These are phyloP conservation scores for Cenchrus fungigraminus DNA, from an alignment of 176 grass and related monocot genomes.

Conservation along the genomic window DNA sequence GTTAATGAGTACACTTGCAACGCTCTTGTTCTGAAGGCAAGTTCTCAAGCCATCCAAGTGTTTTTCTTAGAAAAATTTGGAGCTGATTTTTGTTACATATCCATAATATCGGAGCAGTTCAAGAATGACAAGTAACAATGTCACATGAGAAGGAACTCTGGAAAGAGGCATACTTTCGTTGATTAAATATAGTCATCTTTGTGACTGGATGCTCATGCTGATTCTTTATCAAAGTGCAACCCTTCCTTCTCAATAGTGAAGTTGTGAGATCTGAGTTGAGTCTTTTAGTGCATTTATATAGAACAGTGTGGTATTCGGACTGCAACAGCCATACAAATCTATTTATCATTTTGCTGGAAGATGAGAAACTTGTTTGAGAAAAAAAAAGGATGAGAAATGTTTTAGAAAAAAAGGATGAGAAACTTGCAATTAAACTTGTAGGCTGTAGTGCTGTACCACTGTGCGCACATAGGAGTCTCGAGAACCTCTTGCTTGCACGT, in stretches of 20 bases:
- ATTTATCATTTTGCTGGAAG: slow-evolving; percentile 15
- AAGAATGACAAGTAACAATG: slow-evolving; percentile 22
- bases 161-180: slow-evolving; percentile 28
- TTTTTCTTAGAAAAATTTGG: not conserved
- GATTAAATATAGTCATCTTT: slow-evolving; percentile 1
- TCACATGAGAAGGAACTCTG: not conserved
- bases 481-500: slow-evolving; percentile 1
- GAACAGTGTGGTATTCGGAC: not conserved
- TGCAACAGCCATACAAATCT: not conserved
- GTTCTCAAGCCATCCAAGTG: not conserved
- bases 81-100: slow-evolving; percentile 28
- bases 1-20: slow-evolving; percentile 92
- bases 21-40: slow-evolving; percentile 95
- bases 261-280: not conserved
- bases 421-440: slow-evolving; percentile 17
- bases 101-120: not conserved
- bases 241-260: not conserved
- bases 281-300: slow-evolving; percentile 29
- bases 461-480: slow-evolving; percentile 8
- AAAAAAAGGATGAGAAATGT: too few species aligned
- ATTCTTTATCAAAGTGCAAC: slow-evolving; percentile 2
- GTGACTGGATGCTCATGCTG: not conserved
- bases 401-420: not conserved
- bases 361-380: slow-evolving; percentile 13
- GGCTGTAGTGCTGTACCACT: not conserved